Base-by-base conservation (phyloP, 1,139 yeast genomes). In the Yamadazyma pseudoaaseri region DNA sequence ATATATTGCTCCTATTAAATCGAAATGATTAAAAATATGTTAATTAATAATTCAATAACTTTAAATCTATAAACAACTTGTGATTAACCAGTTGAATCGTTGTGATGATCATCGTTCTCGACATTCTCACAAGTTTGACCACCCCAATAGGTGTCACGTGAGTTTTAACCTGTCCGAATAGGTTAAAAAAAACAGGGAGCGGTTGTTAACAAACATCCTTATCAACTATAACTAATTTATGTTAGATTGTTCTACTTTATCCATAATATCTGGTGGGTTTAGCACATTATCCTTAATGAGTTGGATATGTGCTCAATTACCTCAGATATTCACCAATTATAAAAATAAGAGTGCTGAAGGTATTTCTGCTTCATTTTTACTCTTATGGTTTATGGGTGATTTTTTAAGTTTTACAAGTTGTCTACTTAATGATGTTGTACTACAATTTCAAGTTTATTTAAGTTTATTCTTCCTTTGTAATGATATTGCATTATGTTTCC, bases 291-390 rank as follows among this genome's bases (percentile, higher is more conserved):
- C 74, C 5, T 45, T 66, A 26, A 35, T 41, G 4, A 62, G 86
- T 34, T 89, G 97, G 86, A 67, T 89, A 28, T 80, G 89, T 48
- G 96, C 97, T 1, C 94, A 86, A 54, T 60, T 86, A 16, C 97
- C 97, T 0, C 98, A 90, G 54, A 81, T 87, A 13, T 60, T 79
- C 39, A 78, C 81, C 49, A 90, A 90, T 50, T 86, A 84, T 56
- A 66, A 66, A 21, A 77, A 73, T 52, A 81, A 86, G 51, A 82
- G 95, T 1, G 95, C 94, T 1, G 95, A 82, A 25, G 97, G 97
- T 1, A 69, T 92, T 20, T 84, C 96, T 6, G 76, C 84, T n/a
- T 70, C 73, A 7, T 87, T 90, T 48, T 67, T 92, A 5, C 43
- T 75, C 13, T 76, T 84, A 36, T 89, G 97, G 96, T 73, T 86